Base-by-base conservation (phyloP, 2,329 filamentous ascomycete genomes). In the Magnaporthiopsis poae region DNA sequence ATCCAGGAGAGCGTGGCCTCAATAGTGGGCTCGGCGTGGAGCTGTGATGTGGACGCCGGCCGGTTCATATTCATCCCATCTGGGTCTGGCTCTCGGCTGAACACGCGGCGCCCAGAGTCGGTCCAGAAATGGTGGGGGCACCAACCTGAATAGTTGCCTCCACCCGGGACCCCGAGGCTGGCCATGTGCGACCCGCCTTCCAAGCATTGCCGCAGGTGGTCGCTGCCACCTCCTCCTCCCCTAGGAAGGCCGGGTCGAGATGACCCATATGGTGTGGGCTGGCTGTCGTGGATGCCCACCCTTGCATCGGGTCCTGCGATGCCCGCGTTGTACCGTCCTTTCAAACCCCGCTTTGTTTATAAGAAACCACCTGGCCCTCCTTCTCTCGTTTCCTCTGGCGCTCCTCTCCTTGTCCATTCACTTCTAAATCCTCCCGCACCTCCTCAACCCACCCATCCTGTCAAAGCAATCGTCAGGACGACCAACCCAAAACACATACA, bases 321-420 rank as follows among this genome's bases (percentile, higher is more conserved):
- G 21, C 46, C 27, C 27, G 27, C 27, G 27, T 13, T 3, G 46
- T 56, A 25, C 39, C 39, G 15, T 2, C 46, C 21, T 8, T 25
- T 5, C 46, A 25, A 56, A 33, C 63, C 63, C 63, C 39, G 46
- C 63, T 59, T 59, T 59, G 60, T 12, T 61, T 33, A 61, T 61
- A 29, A 61, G 11, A 59, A n/a, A 59, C 39, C 63, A 52, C 27
- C 4, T 5, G 27, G 21, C 36, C 63, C 27, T 59, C 29, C 63
- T 56, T 5, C 12, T 35, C 46, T 31, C 21, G 39, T 35, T 25
- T 21, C 39, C 25, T 31, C 63, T 33, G 31, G 25, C 5, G 35
- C 13, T 31, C 12, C 29, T 56, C 29, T 35, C 35, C 39, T 63
- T 39, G 35, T 39, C n/a, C 21, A 5, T 2, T 62, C 35, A 15